Percentiles rank a stretch among this genome's conserved stretches.
Evolutionary conservation across 352 stramenopile genomes (phyloP).

Genomic region (Halophytophthora batemanensis): DNA sequence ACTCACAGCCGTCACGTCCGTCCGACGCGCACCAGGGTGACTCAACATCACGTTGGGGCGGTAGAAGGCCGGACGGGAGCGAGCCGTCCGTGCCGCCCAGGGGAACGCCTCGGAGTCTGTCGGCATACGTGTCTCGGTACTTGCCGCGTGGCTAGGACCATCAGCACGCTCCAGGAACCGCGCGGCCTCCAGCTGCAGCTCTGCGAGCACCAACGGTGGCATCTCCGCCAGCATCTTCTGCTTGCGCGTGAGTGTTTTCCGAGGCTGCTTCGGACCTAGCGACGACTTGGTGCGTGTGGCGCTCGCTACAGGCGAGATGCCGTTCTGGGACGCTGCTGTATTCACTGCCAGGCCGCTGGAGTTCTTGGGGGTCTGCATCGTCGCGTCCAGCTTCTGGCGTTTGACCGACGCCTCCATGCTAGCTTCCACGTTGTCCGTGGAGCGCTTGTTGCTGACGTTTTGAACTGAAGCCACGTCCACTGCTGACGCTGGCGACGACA

Average conservation of each 20-base stretch:
- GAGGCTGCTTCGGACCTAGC: not conserved
- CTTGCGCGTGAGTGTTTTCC: constrained; percentile 34
- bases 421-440: too few species aligned
- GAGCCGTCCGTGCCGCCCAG: constrained; percentile 16
- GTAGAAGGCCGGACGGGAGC: constrained; percentile 46
- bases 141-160: constrained; percentile 3
- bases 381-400: too few species aligned
- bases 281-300: constrained; percentile 9
- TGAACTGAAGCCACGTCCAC: too few species aligned
- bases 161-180: constrained; percentile 21
- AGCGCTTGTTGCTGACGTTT: too few species aligned
- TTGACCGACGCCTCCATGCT: too few species aligned
- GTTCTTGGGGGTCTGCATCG: constrained; percentile 8
- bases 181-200: constrained; percentile 32
- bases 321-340: constrained; percentile 8
- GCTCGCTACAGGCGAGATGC: constrained; percentile 27
- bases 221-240: constrained; percentile 36
- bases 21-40: constrained; percentile 31
- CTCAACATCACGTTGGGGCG: constrained; percentile 45
- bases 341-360: not conserved
- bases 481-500: too few species aligned
- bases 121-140: too few species aligned
- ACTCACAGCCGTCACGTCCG: constrained; percentile 38
- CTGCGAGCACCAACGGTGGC: constrained; percentile 25
- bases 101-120: constrained; percentile 29